These are phyloP conservation scores for Melaleuca quinquenervia DNA, from an alignment of 345 rosid species.

Conservation along the genomic window DNA sequence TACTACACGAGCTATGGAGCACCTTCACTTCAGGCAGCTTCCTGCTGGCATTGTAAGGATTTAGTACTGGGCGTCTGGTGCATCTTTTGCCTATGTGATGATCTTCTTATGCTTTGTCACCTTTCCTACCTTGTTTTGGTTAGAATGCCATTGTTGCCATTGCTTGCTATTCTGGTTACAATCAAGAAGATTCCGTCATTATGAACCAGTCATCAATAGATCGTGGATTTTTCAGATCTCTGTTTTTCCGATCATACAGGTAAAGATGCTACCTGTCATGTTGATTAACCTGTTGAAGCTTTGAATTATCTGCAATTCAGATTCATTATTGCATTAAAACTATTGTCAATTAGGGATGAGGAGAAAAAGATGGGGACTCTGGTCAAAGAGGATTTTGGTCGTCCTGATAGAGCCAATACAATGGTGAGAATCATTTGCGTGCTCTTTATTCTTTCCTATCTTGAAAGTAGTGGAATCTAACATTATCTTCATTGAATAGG, in stretches of 20 bases:
- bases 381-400: constrained; percentile 95
- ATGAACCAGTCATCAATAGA: constrained; percentile 98
- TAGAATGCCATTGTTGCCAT: constrained; percentile 98
- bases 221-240: constrained; percentile 92
- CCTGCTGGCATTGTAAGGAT: constrained; percentile 94
- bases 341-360: constrained; percentile 54
- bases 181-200: constrained; percentile 99
- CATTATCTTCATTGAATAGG: constrained; percentile 28
- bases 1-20: constrained; percentile 99
- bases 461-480: background rate
- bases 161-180: constrained; percentile 95
- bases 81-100: background rate
- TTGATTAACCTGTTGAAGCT: background rate
- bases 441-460: background rate
- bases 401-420: constrained; percentile 82
- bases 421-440: constrained; percentile 38
- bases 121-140: background rate
- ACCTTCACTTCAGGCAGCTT: constrained; percentile 98
- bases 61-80: background rate
- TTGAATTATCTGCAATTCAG: background rate
- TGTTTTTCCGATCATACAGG: constrained; percentile 94
- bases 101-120: background rate
- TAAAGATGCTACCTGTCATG: background rate
- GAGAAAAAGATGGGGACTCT: constrained; percentile 99
- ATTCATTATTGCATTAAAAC: background rate